Conservation (phyloP, 2,329 filamentous ascomycete species). For the Aspergillus sp. region DNA sequence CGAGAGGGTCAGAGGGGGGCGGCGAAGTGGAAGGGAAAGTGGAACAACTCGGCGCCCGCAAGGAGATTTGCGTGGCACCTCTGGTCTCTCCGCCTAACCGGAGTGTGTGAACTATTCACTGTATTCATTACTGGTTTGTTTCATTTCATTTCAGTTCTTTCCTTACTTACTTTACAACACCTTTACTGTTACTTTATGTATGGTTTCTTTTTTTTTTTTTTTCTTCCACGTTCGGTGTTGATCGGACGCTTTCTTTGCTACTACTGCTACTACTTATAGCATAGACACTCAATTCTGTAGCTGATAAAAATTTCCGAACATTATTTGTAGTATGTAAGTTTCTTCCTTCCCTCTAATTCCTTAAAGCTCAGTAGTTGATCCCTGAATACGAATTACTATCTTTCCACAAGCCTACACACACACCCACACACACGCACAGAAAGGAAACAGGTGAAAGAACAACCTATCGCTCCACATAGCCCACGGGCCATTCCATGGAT, state of each 20-base stretch:
- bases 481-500: constrained; percentile 6
- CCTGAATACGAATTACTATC: background rate
- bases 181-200: no score
- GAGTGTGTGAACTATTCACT: background rate
- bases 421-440: background rate
- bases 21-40: constrained; percentile 4
- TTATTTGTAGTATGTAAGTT: background rate
- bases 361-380: no score
- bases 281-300: no score
- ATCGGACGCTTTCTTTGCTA: background rate
- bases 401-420: background rate
- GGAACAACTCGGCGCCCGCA: constrained; percentile 19
- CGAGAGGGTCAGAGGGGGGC: constrained; percentile 12
- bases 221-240: background rate
- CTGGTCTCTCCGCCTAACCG: background rate
- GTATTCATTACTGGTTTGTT: background rate
- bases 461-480: constrained; percentile 2
- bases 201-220: no score
- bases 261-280: no score
- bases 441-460: background rate
- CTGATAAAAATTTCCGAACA: background rate
- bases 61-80: constrained; percentile 6
- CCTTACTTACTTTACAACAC: no score
- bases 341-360: background rate
- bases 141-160: no score